Conservation (phyloP, 495 filamentous ascomycete species). For the Opeltia flavorubescens region DNA sequence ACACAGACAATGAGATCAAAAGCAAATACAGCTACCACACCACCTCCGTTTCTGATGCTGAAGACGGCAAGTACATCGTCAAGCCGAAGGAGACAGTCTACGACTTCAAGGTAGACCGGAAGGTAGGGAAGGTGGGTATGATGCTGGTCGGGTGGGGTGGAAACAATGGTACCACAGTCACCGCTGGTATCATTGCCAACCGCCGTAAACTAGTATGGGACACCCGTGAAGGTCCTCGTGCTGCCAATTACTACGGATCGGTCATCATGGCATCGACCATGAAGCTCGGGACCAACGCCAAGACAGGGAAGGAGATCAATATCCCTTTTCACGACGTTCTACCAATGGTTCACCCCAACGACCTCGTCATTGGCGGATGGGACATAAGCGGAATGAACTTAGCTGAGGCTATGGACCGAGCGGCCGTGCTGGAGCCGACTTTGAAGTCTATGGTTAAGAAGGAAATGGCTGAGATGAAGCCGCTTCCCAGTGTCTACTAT, state of each 20-base stretch:
- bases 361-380: slow-evolving; percentile 92
- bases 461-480: slow-evolving; percentile 81
- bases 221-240: slow-evolving; percentile 71
- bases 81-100: slow-evolving; percentile 80
- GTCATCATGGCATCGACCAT: slow-evolving; percentile 92
- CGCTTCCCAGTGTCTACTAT: slow-evolving; percentile 93
- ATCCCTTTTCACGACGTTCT: slow-evolving; percentile 89
- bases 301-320: slow-evolving; percentile 82
- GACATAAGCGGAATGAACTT: slow-evolving; percentile 87
- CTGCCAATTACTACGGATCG: slow-evolving; percentile 95
- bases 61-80: slow-evolving; percentile 68
- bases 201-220: slow-evolving; percentile 78
- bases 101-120: slow-evolving; percentile 94
- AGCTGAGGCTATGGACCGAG: slow-evolving; percentile 88
- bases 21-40: slow-evolving; percentile 96
- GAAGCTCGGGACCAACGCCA: slow-evolving; percentile 81
- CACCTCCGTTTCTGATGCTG: slow-evolving; percentile 57
- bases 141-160: slow-evolving; percentile 98
- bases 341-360: slow-evolving; percentile 96
- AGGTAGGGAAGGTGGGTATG: slow-evolving; percentile 82
- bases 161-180: slow-evolving; percentile 96
- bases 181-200: slow-evolving; percentile 94
- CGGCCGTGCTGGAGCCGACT: slow-evolving; percentile 81
- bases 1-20: slow-evolving; percentile 76
- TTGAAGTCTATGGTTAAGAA: slow-evolving; percentile 81